Evolutionary conservation across 805 yeast species (phyloP), one percentile per base, ranked within the genome.

Genomic region (Hanseniaspora thailandica): DNA sequence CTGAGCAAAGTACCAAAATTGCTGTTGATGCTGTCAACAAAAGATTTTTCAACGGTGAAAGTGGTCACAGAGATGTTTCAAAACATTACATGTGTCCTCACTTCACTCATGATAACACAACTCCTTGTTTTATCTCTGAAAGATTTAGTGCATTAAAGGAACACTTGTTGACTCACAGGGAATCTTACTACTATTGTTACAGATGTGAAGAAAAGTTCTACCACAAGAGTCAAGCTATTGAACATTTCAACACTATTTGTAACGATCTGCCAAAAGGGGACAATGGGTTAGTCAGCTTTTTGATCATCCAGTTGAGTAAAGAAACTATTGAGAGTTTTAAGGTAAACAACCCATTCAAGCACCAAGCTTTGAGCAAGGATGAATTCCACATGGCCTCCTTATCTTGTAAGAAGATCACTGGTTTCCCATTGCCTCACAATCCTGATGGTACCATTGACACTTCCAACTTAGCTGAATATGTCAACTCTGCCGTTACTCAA

Each of bases 121-220:
- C 45, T 9, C 47, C 45, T 12, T 50, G 54, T 8, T 50, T 50
- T 35, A 50, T 50, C 7, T 50, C 54, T 22, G 54, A 50, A 5
- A 34, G 54, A 19, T 45, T 25, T 17, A 35, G 47, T 31, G 54
- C 54, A 9, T 36, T 50, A 19, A 50, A 50, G 25, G 54, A 50
- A 12, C 54, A 50, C 35, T 28, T 50, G 10, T 43, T 50, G 36
- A 43, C 44, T 3, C 54, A 50, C 38, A 25, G 26, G 15, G 47
- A 43, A 12, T 22, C 44, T 28, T 41, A 34, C 15, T 50, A 50
- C 23, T 13, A 15, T 15, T 50, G 54, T 19, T 25, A 39, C 2
- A 15, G n/a, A 8, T 50, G 54, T 31, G 26, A 35, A 1, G 22
- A 8, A 5, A 26, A 26, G 13, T 30, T 43, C n/a, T 15, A 15